Evolutionary conservation across 2,329 filamentous ascomycete species (phyloP).

Genomic region (Zasmidium citrigriseum): DNA sequence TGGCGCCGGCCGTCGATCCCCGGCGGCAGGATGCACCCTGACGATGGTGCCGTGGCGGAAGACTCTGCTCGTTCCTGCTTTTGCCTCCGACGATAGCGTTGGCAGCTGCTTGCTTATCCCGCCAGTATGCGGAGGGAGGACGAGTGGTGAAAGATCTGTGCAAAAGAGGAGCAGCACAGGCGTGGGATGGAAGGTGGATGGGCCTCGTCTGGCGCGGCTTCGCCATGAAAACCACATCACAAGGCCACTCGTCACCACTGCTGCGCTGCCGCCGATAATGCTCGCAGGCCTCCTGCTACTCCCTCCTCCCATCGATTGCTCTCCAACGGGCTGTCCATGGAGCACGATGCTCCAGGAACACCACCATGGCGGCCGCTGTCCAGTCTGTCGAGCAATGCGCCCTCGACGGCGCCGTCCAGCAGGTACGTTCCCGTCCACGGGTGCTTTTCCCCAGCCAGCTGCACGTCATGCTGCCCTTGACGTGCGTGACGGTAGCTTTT

Average conservation of each 20-base stretch:
- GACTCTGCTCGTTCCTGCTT: neutral
- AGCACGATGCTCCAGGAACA: constrained; percentile 25
- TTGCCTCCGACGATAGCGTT: neutral
- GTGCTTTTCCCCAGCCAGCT: constrained; percentile 3
- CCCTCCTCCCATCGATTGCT: neutral
- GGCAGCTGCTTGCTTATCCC: neutral
- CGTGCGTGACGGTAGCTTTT: neutral
- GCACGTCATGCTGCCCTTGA: constrained; percentile 5
- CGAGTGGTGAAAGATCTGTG: neutral
- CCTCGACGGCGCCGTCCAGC: constrained; percentile 18
- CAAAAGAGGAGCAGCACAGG: neutral
- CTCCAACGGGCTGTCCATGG: constrained; percentile 23
- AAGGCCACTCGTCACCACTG: neutral
- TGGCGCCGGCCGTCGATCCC: neutral
- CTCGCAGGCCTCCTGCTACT: neutral
- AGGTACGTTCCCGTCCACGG: constrained; percentile 25
- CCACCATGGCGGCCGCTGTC: constrained; percentile 32
- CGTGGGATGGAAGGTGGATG: neutral
- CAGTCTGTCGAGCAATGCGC: constrained; percentile 22
- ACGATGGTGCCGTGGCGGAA: neutral
- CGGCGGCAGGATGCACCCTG: neutral
- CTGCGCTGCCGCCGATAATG: neutral
- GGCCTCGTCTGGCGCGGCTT: neutral
- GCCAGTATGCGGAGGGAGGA: constrained; percentile 7
- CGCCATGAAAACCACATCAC: neutral